Base-by-base conservation (phyloP, 768 basidiomycete species). In the Tricholoma furcatifolium region DNA sequence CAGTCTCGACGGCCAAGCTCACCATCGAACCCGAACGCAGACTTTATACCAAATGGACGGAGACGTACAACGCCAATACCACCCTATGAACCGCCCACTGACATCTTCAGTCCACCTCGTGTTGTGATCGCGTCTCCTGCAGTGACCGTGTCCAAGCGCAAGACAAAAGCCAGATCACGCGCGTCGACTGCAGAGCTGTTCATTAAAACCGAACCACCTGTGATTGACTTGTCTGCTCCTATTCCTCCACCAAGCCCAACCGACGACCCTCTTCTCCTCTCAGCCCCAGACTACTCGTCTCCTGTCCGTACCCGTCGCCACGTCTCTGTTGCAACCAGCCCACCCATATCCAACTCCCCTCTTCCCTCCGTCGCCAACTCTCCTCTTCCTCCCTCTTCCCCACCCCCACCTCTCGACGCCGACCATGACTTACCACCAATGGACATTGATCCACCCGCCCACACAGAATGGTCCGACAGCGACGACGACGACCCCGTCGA, bases 181-280 rank as follows among this genome's bases (percentile, higher is more conserved):
- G 43, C 58, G 1, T 50, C 61, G 3, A 50, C 64, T 17, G 65
- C 65, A 18, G 68, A 61, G 30, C 47, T 62, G 40, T 14, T 56
- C 27, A 61, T 83, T 53, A 91, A 91, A 75, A 80, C 72, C 51
- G 88, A 91, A 60, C 76, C 80, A 4, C 87, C 87, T 0, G 79
- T 80, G 15, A 72, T 88, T 56, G 80, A 88, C 60, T 67, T 87
- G 24, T 74, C 65, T 43, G 73, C 63, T 12, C 83, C 84, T 4
- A 75, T 82, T 60, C 82, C 85, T 7, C 90, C 89, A 1, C 74
- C 87, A 0, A 88, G 86, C 48, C 89, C 89, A 2, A 81, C 81
- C 1, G 89, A 91, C 34, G 89, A 91, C 60, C 89, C 89, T 0
- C 65, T 91, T 0, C 70, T 91, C 2, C 73, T 91, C 24, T 77